phyloP scores from a whole-genome alignment of 2,329 filamentous ascomycete genomes.

The Albifimbria verrucaria region DNA sequence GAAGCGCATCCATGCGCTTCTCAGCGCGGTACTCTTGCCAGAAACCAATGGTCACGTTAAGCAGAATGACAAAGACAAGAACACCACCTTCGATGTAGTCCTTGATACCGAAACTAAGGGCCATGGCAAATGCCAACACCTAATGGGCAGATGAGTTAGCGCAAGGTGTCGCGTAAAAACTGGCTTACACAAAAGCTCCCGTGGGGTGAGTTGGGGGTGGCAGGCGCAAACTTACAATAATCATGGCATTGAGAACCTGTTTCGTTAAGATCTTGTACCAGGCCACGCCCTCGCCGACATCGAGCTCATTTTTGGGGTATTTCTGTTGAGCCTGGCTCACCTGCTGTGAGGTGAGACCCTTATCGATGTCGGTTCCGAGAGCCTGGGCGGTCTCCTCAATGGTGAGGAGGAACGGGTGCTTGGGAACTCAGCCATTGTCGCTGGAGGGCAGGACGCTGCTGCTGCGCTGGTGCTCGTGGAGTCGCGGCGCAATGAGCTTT shows the following conservation, averaged over 20 bases:
- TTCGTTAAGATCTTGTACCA: slow-evolving; percentile 71
- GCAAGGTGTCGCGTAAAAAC: too few species aligned
- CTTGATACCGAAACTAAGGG: slow-evolving; percentile 62
- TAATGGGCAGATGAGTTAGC: slow-evolving; percentile 24
- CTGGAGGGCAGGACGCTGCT: neutral
- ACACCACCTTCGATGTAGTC: slow-evolving; percentile 68
- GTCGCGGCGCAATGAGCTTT: neutral
- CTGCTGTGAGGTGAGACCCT: slow-evolving; percentile 60
- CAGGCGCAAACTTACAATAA: slow-evolving; percentile 57
- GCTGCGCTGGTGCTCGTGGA: slow-evolving; percentile 1
- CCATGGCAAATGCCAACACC: slow-evolving; percentile 77
- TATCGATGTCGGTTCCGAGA: slow-evolving; percentile 62
- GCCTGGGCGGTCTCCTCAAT: slow-evolving; percentile 60
- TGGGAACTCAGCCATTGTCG: slow-evolving; percentile 36
- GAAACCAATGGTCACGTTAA: slow-evolving; percentile 68
- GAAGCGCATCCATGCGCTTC: slow-evolving; percentile 63
- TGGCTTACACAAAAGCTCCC: too few species aligned
- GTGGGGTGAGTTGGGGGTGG: too few species aligned
- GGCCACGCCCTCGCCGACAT: slow-evolving; percentile 64
- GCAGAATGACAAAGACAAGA: slow-evolving; percentile 62
- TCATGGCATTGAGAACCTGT: slow-evolving; percentile 77
- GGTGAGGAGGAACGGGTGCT: slow-evolving; percentile 59
- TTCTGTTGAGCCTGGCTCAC: slow-evolving; percentile 55
- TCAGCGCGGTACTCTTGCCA: slow-evolving; percentile 63
- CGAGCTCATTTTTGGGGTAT: slow-evolving; percentile 67